phyloP scores from a whole-genome alignment of 2,329 filamentous ascomycete species.

The Ophiocordyceps camponoti-leonardi region DNA sequence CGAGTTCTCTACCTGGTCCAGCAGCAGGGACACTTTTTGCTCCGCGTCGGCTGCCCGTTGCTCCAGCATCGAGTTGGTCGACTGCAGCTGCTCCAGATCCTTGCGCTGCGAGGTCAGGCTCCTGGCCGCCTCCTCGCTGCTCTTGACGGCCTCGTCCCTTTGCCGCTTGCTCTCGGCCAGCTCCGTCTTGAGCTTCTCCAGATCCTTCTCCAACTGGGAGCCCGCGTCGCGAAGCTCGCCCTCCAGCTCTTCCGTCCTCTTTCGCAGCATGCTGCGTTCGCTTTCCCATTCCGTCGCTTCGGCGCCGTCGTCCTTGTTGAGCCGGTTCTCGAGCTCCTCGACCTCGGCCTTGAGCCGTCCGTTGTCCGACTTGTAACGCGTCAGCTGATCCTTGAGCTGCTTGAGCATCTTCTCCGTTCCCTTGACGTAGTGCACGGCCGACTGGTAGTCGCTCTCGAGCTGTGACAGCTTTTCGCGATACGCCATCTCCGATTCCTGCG shows the following conservation, averaged over 20 bases:
- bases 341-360: constrained; percentile 66
- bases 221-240: constrained; percentile 49
- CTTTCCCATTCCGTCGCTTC: constrained; percentile 46
- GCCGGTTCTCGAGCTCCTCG: constrained; percentile 43
- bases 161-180: constrained; percentile 48
- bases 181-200: constrained; percentile 52
- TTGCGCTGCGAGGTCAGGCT: constrained; percentile 42
- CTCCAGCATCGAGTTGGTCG: constrained; percentile 69
- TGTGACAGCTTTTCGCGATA: constrained; percentile 90
- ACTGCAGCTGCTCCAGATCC: constrained; percentile 66
- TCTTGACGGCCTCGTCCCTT: constrained; percentile 46
- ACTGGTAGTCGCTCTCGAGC: constrained; percentile 93
- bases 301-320: constrained; percentile 17
- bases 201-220: constrained; percentile 50
- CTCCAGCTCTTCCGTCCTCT: constrained; percentile 54
- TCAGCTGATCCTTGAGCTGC: constrained; percentile 94
- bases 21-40: constrained; percentile 76
- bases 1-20: constrained; percentile 86
- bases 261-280: constrained; percentile 51
- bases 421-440: constrained; percentile 93
- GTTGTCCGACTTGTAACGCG: constrained; percentile 80
- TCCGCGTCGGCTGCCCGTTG: constrained; percentile 78
- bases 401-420: constrained; percentile 98
- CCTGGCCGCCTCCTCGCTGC: constrained; percentile 32
- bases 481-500: constrained; percentile 71